Evolutionary conservation across 441 rosid genomes (phyloP).

Genomic region (Pelargonium australe): DNA sequence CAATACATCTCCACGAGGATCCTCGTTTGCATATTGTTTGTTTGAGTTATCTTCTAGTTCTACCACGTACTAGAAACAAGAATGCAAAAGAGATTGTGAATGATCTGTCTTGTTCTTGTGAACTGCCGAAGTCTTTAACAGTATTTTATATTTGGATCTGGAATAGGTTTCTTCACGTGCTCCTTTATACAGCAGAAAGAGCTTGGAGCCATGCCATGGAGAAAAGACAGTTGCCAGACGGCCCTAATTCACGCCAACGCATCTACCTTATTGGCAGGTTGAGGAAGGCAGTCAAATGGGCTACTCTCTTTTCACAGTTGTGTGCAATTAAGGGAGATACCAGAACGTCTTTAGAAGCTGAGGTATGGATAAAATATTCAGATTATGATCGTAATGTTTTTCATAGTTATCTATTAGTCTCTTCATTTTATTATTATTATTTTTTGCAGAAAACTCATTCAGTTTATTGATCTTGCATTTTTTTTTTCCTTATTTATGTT

Average conservation of each 20-base stretch:
- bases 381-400: background rate
- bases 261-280: constrained; percentile 86
- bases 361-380: background rate
- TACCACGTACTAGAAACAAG: background rate
- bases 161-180: constrained; percentile 81
- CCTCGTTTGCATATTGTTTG: too few relatives aligned
- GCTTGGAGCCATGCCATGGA: constrained; percentile 99
- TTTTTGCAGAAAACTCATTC: too few relatives aligned
- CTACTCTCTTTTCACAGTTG: constrained; percentile 65
- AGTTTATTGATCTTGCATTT: too few relatives aligned
- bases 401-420: too few relatives aligned
- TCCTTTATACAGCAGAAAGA: constrained; percentile 89
- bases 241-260: constrained; percentile 82
- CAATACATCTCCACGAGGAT: too few relatives aligned
- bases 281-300: constrained; percentile 96
- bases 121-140: constrained; percentile 8
- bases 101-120: background rate
- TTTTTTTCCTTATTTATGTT: too few relatives aligned
- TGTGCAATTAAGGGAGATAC: constrained; percentile 80
- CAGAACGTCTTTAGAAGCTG: constrained; percentile 57
- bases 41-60: background rate
- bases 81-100: background rate
- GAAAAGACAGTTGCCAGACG: constrained; percentile 92
- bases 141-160: constrained; percentile 19
- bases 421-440: too few relatives aligned